Evolutionary conservation across 139 green algal genomes (phyloP), one percentile per base, ranked within the genome.

Genomic region (Picochlorum sp.): DNA sequence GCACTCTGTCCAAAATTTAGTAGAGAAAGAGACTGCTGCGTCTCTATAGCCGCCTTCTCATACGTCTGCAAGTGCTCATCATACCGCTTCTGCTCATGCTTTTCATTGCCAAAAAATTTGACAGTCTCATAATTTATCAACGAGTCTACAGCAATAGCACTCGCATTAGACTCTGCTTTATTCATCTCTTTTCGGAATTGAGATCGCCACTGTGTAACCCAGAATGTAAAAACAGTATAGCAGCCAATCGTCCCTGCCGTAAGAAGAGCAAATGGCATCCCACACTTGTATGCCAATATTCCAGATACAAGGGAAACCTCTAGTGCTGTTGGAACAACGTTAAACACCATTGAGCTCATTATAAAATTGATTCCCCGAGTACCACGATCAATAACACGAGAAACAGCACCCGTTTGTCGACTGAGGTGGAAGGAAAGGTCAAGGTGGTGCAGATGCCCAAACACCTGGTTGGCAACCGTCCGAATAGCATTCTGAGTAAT

Each of bases 51-150:
- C 1, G 88, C 88, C 8, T 75, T 54, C 75, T 93, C 80, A 38
- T 88, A 90, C 18, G 56, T 61, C 13, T 70, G 68, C 66, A 97
- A 81, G 77, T 73, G 87, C 58, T 87, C 79, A 61, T 96, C 90
- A 64, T 96, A 96, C 26, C 76, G 67, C 24, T 41, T 38, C 62
- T 62, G 61, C 77, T 98, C 92, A 62, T 94, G 87, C 15, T 68
- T 59, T 70, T 97, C 92, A 51, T 90, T 92, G 63, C 81, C 82
- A 73, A 95, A 97, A 74, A 95, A 90, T 75, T 94, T 95, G 51
- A 97, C 84, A 0, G 87, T 92, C 74, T 99, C 93, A 74, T 97
- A 97, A 77, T 98, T 99, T 70, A 98, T 89, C 2, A 99, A 78
- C 0, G 84, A 90, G 77, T 98, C 93, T 4, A 94, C 79, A 11